A percentile compares a stretch with the other conserved stretches of the same genome.
Evolutionary conservation across 2,329 filamentous ascomycete genomes (phyloP).

Genomic region (Aureobasidium sp.): DNA sequence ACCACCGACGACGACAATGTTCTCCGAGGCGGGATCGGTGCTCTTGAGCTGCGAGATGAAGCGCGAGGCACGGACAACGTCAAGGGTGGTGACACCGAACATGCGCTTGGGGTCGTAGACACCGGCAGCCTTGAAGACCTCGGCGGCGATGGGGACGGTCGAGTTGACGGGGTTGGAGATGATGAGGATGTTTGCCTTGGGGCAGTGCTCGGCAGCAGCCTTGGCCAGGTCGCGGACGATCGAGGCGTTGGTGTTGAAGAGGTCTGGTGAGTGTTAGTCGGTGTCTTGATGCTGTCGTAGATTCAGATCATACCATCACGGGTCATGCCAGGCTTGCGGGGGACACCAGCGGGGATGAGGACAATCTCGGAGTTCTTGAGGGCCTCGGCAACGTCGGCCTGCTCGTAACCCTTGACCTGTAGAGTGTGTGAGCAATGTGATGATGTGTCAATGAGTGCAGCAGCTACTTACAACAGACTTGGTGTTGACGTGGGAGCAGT

Average conservation of each 20-base stretch:
- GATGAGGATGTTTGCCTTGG: slow-evolving; percentile 91
- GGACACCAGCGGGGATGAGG: slow-evolving; percentile 95
- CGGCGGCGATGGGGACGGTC: slow-evolving; percentile 93
- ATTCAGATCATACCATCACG: slow-evolving; percentile 61
- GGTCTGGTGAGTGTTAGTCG: slow-evolving; percentile 49
- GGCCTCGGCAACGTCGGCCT: slow-evolving; percentile 65
- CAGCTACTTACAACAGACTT: slow-evolving; percentile 60
- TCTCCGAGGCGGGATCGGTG: slow-evolving; percentile 85
- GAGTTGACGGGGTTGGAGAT: slow-evolving; percentile 99
- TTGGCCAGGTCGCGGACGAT: slow-evolving; percentile 98
- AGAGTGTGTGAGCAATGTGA: not conserved
- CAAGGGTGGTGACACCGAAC: slow-evolving; percentile 98
- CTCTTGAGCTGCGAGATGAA: slow-evolving; percentile 94
- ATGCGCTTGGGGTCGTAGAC: slow-evolving; percentile 99
- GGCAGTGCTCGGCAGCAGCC: slow-evolving; percentile 79
- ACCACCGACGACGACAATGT: slow-evolving; percentile 91
- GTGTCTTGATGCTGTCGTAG: not conserved
- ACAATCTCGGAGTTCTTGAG: slow-evolving; percentile 89
- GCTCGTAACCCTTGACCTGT: slow-evolving; percentile 78
- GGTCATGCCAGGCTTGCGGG: slow-evolving; percentile 99
- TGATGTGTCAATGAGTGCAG: not conserved
- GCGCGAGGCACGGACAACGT: slow-evolving; percentile 93
- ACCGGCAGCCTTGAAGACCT: slow-evolving; percentile 90
- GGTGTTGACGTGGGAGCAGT: slow-evolving; percentile 98
- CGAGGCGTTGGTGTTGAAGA: slow-evolving; percentile 99